These are phyloP conservation scores for Entophlyctis helioformis DNA, from an alignment of 192 early-diverging fungal species.

Conservation along the genomic window DNA sequence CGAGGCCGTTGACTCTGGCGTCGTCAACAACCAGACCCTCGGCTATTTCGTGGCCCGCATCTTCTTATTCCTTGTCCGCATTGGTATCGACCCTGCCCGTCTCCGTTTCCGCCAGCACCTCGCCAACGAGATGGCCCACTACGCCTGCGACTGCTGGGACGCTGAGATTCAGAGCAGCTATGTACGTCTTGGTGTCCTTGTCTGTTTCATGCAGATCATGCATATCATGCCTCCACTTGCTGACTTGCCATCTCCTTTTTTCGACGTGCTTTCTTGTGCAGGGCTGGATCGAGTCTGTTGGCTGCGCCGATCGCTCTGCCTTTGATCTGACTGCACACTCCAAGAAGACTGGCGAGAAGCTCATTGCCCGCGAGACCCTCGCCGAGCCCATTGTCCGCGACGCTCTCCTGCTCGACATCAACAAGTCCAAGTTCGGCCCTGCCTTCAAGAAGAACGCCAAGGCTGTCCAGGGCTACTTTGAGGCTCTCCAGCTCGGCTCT, in stretches of 20 bases:
- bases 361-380: conserved; percentile 84
- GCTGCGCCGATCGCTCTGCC: conserved; percentile 97
- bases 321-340: conserved; percentile 92
- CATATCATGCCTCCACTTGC: too few relatives aligned
- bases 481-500: conserved; percentile 28
- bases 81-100: conserved; percentile 77
- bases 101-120: conserved; percentile 98
- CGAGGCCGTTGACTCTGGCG: conserved; percentile 74
- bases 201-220: background rate
- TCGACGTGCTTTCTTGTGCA: conserved; percentile 8
- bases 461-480: conserved; percentile 69
- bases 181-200: conserved; percentile 26
- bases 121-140: conserved; percentile 99
- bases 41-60: conserved; percentile 98
- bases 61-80: conserved; percentile 74
- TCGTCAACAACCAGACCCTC: conserved; percentile 94
- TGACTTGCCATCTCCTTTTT: background rate
- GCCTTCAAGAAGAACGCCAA: conserved; percentile 86
- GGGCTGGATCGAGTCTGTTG: conserved; percentile 99
- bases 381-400: conserved; percentile 69
- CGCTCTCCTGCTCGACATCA: conserved; percentile 70
- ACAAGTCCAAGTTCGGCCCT: conserved; percentile 85
- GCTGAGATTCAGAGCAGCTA: conserved; percentile 90
- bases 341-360: conserved; percentile 78
- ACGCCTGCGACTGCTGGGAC: conserved; percentile 92